Evolutionary conservation across 2,329 filamentous ascomycete species (phyloP).

Genomic region (Camillea tinctor): DNA sequence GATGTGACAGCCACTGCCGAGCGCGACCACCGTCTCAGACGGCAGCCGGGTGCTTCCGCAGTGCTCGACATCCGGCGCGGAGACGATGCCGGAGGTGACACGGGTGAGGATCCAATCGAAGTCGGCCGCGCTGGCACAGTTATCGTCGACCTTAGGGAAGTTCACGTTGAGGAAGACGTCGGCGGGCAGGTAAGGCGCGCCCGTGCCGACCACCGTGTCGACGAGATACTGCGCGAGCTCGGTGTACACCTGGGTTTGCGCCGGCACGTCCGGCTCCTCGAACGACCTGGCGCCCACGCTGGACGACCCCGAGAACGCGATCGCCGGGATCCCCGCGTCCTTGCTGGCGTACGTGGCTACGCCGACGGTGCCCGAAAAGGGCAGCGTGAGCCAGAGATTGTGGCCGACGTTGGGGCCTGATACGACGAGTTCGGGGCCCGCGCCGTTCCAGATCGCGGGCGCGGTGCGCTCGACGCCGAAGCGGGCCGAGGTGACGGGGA

Average conservation of each 20-base stretch:
- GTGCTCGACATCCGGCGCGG: conserved; percentile 52
- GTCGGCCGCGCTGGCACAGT: conserved; percentile 50
- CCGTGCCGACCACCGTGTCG: conserved; percentile 51
- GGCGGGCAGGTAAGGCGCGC: conserved; percentile 61
- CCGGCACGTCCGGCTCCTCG: conserved; percentile 49
- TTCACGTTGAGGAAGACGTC: conserved; percentile 68
- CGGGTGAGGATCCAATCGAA: conserved; percentile 65
- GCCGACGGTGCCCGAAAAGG: conserved; percentile 67
- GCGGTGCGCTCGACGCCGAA: conserved; percentile 60
- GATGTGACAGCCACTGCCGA: conserved; percentile 55
- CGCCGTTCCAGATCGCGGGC: conserved; percentile 51
- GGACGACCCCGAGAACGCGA: conserved; percentile 63
- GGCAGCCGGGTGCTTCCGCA: conserved; percentile 58
- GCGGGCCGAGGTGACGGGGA: conserved; percentile 62
- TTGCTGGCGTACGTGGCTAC: conserved; percentile 58
- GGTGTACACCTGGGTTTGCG: conserved; percentile 60
- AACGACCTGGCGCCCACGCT: conserved; percentile 51
- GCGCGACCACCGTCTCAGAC: conserved; percentile 54
- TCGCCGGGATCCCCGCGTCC: conserved; percentile 57
- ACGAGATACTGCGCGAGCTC: conserved; percentile 60
- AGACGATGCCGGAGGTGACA: conserved; percentile 56
- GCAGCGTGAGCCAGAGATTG: conserved; percentile 56
- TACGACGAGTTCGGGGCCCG: conserved; percentile 61
- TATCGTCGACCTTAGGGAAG: conserved; percentile 53
- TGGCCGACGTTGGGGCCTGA: conserved; percentile 60